phyloP scores from a whole-genome alignment of 805 yeast species.

The Yarrowia hollandica region DNA sequence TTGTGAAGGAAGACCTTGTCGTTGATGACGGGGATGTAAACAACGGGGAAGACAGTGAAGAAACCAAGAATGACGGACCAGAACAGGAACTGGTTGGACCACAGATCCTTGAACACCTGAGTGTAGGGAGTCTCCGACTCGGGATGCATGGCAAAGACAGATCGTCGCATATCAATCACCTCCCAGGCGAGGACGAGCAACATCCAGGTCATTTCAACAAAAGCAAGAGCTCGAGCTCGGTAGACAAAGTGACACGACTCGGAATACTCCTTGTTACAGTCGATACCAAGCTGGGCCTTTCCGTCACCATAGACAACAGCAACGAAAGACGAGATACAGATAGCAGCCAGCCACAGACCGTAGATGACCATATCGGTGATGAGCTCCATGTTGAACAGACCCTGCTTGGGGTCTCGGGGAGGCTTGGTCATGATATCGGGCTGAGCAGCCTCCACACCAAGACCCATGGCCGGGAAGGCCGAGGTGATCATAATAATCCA shows the following conservation, averaged over 20 bases:
- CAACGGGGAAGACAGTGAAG: slow-evolving; percentile 72
- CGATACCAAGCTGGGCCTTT: slow-evolving; percentile 60
- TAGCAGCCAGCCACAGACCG: slow-evolving; percentile 70
- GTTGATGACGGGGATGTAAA: slow-evolving; percentile 87
- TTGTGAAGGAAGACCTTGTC: slow-evolving; percentile 69
- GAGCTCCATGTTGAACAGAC: slow-evolving; percentile 66
- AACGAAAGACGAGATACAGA: slow-evolving; percentile 67
- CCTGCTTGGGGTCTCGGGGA: slow-evolving; percentile 56
- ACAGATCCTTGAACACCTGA: slow-evolving; percentile 62
- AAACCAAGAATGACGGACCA: slow-evolving; percentile 78
- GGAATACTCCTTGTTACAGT: slow-evolving; percentile 57
- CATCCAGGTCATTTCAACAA: slow-evolving; percentile 85
- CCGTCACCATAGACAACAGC: slow-evolving; percentile 68
- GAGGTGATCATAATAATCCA: slow-evolving; percentile 80
- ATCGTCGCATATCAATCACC: slow-evolving; percentile 68
- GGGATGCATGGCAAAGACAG: slow-evolving; percentile 70
- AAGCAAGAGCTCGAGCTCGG: slow-evolving; percentile 72
- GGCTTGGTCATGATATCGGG: slow-evolving; percentile 63
- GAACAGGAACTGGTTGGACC: slow-evolving; percentile 74
- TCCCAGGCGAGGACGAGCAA: slow-evolving; percentile 83
- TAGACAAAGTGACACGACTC: slow-evolving; percentile 62
- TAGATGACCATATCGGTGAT: slow-evolving; percentile 68
- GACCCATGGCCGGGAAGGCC: slow-evolving; percentile 82
- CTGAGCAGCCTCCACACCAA: slow-evolving; percentile 66
- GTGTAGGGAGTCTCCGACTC: slow-evolving; percentile 60